phyloP scores from a whole-genome alignment of 129 eudicot species.

The Flaveria ramosissima region DNA sequence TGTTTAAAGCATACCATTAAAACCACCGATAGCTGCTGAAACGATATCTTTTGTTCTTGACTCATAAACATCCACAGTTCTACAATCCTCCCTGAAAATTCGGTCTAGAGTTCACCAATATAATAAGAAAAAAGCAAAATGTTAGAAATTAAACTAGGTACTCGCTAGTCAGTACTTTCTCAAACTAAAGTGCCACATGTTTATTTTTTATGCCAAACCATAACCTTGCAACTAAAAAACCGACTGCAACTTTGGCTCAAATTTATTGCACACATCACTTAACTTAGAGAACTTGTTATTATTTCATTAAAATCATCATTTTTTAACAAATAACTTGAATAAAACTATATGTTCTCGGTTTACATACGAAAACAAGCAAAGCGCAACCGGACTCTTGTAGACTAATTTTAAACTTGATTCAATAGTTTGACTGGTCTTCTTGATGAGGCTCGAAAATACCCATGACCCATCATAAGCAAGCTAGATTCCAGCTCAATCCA shows the following conservation, averaged over 20 bases:
- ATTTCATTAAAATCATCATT: neutral
- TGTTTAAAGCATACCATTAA: constrained; percentile 60
- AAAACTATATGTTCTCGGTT: neutral
- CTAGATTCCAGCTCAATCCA: neutral
- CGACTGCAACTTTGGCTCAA: neutral
- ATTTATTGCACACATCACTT: neutral
- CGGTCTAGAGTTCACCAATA: constrained; percentile 42
- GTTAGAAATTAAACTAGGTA: constrained; percentile 24
- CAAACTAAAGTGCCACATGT: neutral
- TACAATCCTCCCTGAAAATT: constrained; percentile 80
- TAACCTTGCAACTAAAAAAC: constrained; percentile 10
- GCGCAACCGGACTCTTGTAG: neutral
- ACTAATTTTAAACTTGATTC: neutral
- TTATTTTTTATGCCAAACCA: constrained; percentile 5
- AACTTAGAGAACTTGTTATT: neutral
- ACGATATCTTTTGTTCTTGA: constrained; percentile 78
- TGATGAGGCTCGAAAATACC: neutral
- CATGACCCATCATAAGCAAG: neutral
- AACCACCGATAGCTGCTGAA: constrained; percentile 85
- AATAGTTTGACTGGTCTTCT: neutral
- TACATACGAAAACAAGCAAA: neutral
- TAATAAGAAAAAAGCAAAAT: neutral
- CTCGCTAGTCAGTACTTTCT: neutral
- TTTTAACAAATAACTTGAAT: neutral
- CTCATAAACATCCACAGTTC: constrained; percentile 64